Base-by-base conservation (phyloP, 805 yeast genomes). In the Saccharomyces eubayanus region DNA sequence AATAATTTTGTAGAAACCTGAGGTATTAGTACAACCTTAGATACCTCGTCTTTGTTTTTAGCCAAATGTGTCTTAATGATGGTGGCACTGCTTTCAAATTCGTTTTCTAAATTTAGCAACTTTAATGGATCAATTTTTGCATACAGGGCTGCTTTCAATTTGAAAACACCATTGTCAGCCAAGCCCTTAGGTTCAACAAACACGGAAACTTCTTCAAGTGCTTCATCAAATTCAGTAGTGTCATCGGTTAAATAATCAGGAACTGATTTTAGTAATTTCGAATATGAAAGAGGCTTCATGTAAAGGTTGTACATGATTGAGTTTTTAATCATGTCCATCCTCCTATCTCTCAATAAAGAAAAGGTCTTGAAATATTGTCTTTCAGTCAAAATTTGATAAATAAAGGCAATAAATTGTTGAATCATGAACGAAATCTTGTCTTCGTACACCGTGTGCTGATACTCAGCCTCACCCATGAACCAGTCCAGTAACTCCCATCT, bases 381-480 rank as follows among this genome's bases (percentile, higher is more conserved):
- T 60, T 89, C 96, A 1, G 87, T 81, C 20, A 90, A 65, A 9
- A 89, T 59, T 49, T 82, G 81, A 55, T 89, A 85, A 55, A 90
- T 70, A 56, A 84, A 85, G 31, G 83, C 80, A 48, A 90, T 63
- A 57, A 89, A 84, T 61, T 89, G 96, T 62, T 91, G 97, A 21
- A 89, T 72, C 71, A 92, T 80, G 53, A 81, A 79, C 2, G 77
- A 73, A 1, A 82, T 71, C 54, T 73, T 75, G 24, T 70, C 74
- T 45, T 77, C 80, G 30, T 74, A 74, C 11, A 78, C 79, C 21
- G 83, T 84, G 31, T 76, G 71, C 1, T 61, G 63, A 14, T 59
- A 58, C 5, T 60, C 56, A 2, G 62, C 62, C 2, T 71, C 67
- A 20, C 76, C 75, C 24, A 55, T 55, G 57, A 70, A 78, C 85